phyloP scores from a whole-genome alignment of 2,329 filamentous ascomycete genomes.

The Colletotrichum sp. region DNA sequence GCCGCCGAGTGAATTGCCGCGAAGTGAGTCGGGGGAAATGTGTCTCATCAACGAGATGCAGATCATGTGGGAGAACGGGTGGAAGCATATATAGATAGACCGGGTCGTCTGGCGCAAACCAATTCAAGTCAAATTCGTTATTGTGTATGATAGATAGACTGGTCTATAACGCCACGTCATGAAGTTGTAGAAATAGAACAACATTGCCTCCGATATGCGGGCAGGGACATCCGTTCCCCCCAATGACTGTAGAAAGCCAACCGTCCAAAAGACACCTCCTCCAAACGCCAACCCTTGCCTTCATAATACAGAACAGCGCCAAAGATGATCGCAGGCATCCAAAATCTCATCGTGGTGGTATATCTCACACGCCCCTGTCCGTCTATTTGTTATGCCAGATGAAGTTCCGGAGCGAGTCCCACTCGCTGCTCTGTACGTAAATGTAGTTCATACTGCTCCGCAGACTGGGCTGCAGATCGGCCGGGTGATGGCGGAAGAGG shows the following conservation, averaged over 20 bases:
- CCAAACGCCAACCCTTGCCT: slow-evolving; percentile 1
- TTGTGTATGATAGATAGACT: background rate
- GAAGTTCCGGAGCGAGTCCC: slow-evolving; percentile 86
- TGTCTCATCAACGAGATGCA: slow-evolving; percentile 67
- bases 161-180: slow-evolving; percentile 25
- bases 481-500: slow-evolving; percentile 89
- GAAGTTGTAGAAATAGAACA: background rate
- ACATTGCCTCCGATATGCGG: background rate
- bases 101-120: background rate
- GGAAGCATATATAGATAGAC: background rate
- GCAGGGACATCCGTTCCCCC: background rate
- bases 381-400: slow-evolving; percentile 78
- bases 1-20: slow-evolving; percentile 30
- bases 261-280: background rate
- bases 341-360: background rate
- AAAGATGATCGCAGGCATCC: background rate
- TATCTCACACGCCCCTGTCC: background rate
- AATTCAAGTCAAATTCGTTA: background rate
- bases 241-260: background rate
- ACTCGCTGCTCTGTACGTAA: slow-evolving; percentile 87
- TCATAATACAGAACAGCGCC: background rate
- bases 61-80: slow-evolving; percentile 55
- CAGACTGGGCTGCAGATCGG: slow-evolving; percentile 88
- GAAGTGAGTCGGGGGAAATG: slow-evolving; percentile 47
- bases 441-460: slow-evolving; percentile 98